These are phyloP conservation scores for Metarhizium robertsii DNA, from an alignment of 2,329 filamentous ascomycete genomes.

Conservation along the genomic window DNA sequence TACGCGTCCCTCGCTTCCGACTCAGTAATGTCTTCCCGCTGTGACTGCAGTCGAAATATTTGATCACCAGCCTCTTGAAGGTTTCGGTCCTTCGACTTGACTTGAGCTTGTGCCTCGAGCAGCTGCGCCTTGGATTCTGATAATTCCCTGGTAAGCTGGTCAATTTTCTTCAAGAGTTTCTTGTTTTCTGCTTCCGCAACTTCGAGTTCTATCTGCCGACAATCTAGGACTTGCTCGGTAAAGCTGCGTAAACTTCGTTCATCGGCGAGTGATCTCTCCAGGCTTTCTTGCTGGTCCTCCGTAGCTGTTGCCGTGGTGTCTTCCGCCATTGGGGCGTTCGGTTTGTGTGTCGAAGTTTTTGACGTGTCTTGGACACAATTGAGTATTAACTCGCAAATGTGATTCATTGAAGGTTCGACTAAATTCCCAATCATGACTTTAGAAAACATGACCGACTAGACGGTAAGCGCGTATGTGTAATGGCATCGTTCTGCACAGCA, in stretches of 20 bases:
- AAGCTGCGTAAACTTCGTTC: slow-evolving; percentile 24
- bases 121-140: slow-evolving; percentile 20
- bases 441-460: not conserved
- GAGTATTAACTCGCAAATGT: not conserved
- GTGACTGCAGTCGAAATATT: slow-evolving; percentile 22
- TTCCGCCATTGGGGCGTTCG: not conserved
- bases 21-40: slow-evolving; percentile 26
- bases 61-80: slow-evolving; percentile 22
- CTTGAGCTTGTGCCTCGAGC: slow-evolving; percentile 18
- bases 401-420: not conserved
- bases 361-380: not conserved
- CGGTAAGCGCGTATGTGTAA: not conserved
- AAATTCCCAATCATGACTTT: not conserved
- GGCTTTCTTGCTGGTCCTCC: slow-evolving; percentile 2
- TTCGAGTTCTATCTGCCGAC: slow-evolving; percentile 25
- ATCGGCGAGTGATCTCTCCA: slow-evolving; percentile 19
- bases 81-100: slow-evolving; percentile 17
- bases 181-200: slow-evolving; percentile 19
- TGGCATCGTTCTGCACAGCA: not conserved
- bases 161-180: slow-evolving; percentile 18
- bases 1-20: slow-evolving; percentile 25
- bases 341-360: not conserved
- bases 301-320: not conserved
- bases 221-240: slow-evolving; percentile 27
- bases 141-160: slow-evolving; percentile 21